Conservation (phyloP, 192 early-diverging fungal genomes). For the Entomortierella parvispora region DNA sequence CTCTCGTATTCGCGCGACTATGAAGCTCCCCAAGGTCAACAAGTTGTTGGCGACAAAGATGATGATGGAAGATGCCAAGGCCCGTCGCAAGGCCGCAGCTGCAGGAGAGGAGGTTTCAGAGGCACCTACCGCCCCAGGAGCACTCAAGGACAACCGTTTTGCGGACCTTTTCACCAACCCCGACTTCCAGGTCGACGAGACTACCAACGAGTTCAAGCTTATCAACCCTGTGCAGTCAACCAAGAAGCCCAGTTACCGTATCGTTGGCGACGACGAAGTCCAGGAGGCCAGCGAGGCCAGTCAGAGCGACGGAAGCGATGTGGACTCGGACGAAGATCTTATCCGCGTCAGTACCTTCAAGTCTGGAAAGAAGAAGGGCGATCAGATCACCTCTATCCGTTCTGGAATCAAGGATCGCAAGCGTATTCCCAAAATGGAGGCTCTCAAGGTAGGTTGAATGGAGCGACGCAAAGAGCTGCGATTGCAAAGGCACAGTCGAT, state of each 20-base stretch:
- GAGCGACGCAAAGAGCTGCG: no score
- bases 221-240: conserved; percentile 62
- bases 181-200: conserved; percentile 92
- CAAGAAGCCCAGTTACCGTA: conserved; percentile 52
- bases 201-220: conserved; percentile 82
- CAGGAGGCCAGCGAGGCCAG: conserved; percentile 39
- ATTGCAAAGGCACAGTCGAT: no score
- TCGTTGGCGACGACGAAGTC: conserved; percentile 51
- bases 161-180: conserved; percentile 87
- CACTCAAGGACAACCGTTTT: conserved; percentile 90
- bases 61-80: conserved; percentile 56
- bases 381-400: conserved; percentile 49
- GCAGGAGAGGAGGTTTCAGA: conserved; percentile 50
- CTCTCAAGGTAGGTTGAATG: conserved; percentile 37
- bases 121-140: conserved; percentile 51
- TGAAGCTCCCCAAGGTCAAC: conserved; percentile 95
- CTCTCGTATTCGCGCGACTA: conserved; percentile 88
- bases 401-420: conserved; percentile 53
- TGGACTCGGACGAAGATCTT: conserved; percentile 53
- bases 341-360: conserved; percentile 38
- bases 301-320: conserved; percentile 49
- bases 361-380: conserved; percentile 39
- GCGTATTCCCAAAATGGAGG: conserved; percentile 54
- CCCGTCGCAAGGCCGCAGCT: conserved; percentile 47
- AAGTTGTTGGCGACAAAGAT: conserved; percentile 77